Percentiles rank a stretch among this genome's conserved stretches.
Evolutionary conservation across 495 filamentous ascomycete genomes (phyloP).

Genomic region (Aspergillus steynii): DNA sequence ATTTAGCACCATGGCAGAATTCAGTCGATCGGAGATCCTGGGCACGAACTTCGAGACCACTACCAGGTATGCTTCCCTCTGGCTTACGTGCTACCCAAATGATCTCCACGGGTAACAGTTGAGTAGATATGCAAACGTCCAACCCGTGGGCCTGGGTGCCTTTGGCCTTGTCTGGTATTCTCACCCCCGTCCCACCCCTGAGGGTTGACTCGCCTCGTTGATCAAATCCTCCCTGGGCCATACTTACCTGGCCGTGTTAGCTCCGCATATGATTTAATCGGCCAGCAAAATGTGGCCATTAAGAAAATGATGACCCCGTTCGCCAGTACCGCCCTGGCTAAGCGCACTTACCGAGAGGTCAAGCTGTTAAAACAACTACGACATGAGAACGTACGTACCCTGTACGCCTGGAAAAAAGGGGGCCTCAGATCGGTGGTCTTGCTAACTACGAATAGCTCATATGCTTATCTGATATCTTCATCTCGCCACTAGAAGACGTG

Average conservation of each 20-base stretch:
- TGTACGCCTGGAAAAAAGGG: not conserved
- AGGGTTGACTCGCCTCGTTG: not conserved
- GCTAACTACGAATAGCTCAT: constrained; percentile 68
- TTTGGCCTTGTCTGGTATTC: constrained; percentile 94
- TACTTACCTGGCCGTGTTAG: constrained; percentile 42
- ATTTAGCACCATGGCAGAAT: constrained; percentile 54
- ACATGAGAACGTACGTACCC: constrained; percentile 80
- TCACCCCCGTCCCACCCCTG: constrained; percentile 8
- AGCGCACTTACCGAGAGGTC: constrained; percentile 94
- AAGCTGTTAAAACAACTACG: constrained; percentile 95
- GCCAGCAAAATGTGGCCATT: constrained; percentile 87
- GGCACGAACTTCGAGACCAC: constrained; percentile 99
- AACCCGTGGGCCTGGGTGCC: constrained; percentile 97
- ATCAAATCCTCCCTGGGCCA: not conserved
- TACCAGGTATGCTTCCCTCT: constrained; percentile 66
- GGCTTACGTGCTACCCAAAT: not conserved
- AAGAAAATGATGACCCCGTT: constrained; percentile 99
- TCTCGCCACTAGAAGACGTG: constrained; percentile 98
- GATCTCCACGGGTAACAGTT: constrained; percentile 17
- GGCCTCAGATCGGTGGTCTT: constrained; percentile 6
- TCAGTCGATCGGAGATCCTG: constrained; percentile 97
- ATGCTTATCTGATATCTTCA: constrained; percentile 97
- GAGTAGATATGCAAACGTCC: constrained; percentile 88
- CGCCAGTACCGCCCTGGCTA: constrained; percentile 91
- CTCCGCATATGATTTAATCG: constrained; percentile 95